Evolutionary conservation across 176 grass and related monocot species (phyloP).

Genomic region (Phoenix dactylifera): DNA sequence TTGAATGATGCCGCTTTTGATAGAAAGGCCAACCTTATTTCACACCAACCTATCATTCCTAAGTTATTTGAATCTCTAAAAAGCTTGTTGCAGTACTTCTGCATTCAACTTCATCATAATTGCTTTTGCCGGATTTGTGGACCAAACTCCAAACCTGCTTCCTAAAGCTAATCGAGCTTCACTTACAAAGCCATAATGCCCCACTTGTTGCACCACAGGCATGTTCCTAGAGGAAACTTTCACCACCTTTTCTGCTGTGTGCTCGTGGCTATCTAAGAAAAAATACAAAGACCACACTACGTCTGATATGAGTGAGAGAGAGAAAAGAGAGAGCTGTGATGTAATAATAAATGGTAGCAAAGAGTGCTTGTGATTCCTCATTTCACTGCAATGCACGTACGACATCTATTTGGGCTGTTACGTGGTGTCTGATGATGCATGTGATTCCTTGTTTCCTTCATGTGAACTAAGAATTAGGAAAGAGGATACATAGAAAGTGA

Average conservation of each 20-base stretch:
- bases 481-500: background rate
- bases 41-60: conserved; percentile 16
- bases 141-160: conserved; percentile 8
- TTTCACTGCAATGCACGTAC: conserved; percentile 21
- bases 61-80: conserved; percentile 12
- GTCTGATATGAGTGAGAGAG: no score
- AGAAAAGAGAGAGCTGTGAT: no score
- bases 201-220: no score
- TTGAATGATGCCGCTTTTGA: conserved; percentile 11
- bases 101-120: conserved; percentile 15
- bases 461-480: no score
- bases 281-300: background rate
- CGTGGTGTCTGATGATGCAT: conserved; percentile 20
- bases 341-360: background rate
- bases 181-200: no score
- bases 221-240: conserved; percentile 5
- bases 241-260: conserved; percentile 24
- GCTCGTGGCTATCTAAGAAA: background rate
- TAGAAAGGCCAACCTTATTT: conserved; percentile 16
- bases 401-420: conserved; percentile 14
- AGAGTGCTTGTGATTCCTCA: conserved; percentile 19
- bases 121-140: conserved; percentile 21
- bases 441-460: conserved; percentile 17
- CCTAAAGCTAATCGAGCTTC: no score
- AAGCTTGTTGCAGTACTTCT: conserved; percentile 34